Conservation (phyloP, 2,329 filamentous ascomycete genomes). For the Macroventuria anomochaeta region DNA sequence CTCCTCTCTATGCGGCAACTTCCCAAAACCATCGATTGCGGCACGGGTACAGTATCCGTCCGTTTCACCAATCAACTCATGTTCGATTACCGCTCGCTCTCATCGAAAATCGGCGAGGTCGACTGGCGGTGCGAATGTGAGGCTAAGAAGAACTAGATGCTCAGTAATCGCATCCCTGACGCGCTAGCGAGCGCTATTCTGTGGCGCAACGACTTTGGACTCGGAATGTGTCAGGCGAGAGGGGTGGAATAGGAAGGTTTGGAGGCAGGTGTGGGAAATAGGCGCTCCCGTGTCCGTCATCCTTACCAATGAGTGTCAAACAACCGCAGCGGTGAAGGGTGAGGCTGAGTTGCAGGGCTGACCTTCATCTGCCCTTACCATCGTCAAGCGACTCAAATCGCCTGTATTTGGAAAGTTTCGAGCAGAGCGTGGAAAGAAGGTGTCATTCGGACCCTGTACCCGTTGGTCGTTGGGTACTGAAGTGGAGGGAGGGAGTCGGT, state of each 20-base stretch:
- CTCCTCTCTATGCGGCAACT: background rate
- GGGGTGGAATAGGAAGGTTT: background rate
- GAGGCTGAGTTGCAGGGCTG: background rate
- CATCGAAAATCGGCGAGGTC: too few relatives aligned
- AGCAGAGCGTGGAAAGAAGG: background rate
- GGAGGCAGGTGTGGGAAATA: background rate
- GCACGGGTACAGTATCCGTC: slow-evolving; percentile 2
- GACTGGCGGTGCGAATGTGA: too few relatives aligned
- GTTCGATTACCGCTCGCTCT: too few relatives aligned
- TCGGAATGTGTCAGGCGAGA: too few relatives aligned
- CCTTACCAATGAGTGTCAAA: background rate
- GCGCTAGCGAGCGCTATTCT: background rate
- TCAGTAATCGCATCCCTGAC: background rate
- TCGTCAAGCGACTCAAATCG: background rate
- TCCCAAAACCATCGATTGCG: background rate
- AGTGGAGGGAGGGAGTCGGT: too few relatives aligned
- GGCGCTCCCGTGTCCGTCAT: slow-evolving; percentile 13
- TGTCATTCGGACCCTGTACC: background rate
- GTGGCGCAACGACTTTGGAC: too few relatives aligned
- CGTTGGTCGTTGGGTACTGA: too few relatives aligned
- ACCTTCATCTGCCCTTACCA: too few relatives aligned
- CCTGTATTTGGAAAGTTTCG: background rate
- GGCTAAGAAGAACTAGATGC: background rate
- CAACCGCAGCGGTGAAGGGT: background rate
- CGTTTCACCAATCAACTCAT: background rate